Evolutionary conservation across 2,329 filamentous ascomycete genomes (phyloP), one percentile per base, ranked within the genome.

Genomic region (Phoma sp.): DNA sequence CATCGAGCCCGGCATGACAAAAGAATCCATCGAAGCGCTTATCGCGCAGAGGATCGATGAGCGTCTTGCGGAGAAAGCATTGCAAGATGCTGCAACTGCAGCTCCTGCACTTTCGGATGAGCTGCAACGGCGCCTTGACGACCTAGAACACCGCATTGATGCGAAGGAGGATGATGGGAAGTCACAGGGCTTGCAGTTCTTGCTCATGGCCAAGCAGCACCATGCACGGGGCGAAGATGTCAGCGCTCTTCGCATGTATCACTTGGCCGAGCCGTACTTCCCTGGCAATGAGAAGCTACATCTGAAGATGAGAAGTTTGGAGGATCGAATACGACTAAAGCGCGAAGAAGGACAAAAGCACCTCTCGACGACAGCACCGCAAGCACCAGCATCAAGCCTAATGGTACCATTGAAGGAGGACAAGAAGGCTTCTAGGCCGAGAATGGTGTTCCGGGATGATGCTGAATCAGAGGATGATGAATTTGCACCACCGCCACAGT

Each of bases 31-130:
- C 57, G 93, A 97, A 73, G 91, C 92, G 35, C 87, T 97, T 78
- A 92, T 98, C 1, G 91, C 96, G 75, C 91, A 89, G 65, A 96
- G 96, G 69, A 91, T 98, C 0, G 88, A 89, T 56, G 92, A 96
- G 77, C 92, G 95, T 32, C 81, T 98, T 1, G 92, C 93, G 0
- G 88, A 88, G n/a, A 85, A 89, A 48, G 86, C 85, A 1, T 70
- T 85, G 15, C 83, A 84, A 59, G 85, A 88, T 37, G 77, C 82
- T 15, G 76, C 83, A 55, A 71, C 79, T 55, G 51, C 77, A 65
- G 59, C 77, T 63, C 71, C 76, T 54, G 51, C 81, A 72, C 82
- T 94, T 33, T 91, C 87, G 58, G 89, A 92, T 29, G 88, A 92
- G 24, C 85, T 97, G 21, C 90, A 95, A 66, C 86, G 83, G 53